phyloP scores from a whole-genome alignment of 1,284 basidiomycete species.

The Apiotrichum gamsii region DNA sequence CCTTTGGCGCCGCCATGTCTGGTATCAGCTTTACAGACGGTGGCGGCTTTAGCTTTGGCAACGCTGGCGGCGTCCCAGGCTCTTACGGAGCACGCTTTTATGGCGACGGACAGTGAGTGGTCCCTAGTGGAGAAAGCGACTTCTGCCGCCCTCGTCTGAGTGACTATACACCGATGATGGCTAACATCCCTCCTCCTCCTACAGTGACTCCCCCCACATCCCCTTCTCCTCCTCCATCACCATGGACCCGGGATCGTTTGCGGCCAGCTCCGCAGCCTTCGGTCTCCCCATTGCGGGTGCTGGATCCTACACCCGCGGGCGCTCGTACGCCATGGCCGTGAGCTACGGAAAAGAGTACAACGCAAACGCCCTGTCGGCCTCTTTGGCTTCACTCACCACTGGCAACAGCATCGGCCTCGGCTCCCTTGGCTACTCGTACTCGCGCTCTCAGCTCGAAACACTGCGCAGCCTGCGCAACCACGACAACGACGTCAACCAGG shows the following conservation, averaged over 20 bases:
- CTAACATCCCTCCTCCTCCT: background rate
- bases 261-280: constrained; percentile 30
- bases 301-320: constrained; percentile 25
- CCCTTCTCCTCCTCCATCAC: constrained; percentile 37
- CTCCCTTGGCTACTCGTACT: constrained; percentile 31
- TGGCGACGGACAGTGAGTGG: constrained; percentile 35
- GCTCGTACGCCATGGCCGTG: constrained; percentile 41
- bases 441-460: constrained; percentile 33
- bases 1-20: constrained; percentile 41
- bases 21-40: constrained; percentile 42
- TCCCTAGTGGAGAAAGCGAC: too few species aligned
- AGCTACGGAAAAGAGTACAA: constrained; percentile 16
- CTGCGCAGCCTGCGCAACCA: constrained; percentile 27
- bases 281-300: constrained; percentile 18
- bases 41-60: constrained; percentile 26
- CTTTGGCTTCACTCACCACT: constrained; percentile 39
- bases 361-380: constrained; percentile 28
- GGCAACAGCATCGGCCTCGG: constrained; percentile 7
- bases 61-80: constrained; percentile 30
- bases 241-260: constrained; percentile 40
- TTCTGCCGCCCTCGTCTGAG: background rate
- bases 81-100: constrained; percentile 41
- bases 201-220: constrained; percentile 33
- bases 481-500: constrained; percentile 38
- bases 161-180: too few species aligned